A percentile compares a stretch with the other conserved stretches of the same genome.
Evolutionary conservation across 257 asterid genomes (phyloP).

Genomic region (Ocimum tenuiflorum): DNA sequence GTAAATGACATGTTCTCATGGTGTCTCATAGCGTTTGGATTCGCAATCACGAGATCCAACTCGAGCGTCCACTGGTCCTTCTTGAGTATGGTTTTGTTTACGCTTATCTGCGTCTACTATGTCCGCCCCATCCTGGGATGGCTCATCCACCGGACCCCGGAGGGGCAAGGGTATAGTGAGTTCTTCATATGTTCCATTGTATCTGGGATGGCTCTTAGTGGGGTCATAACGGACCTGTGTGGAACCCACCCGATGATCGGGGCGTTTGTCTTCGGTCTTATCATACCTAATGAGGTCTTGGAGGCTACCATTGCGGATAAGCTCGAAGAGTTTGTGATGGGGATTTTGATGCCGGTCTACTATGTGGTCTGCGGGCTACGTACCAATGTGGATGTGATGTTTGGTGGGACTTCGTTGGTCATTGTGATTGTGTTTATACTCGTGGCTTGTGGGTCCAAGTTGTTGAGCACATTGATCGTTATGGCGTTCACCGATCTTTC

Average conservation of each 20-base stretch:
- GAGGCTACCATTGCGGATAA: conserved; percentile 56
- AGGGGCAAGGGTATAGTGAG: conserved; percentile 84
- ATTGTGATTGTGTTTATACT: conserved; percentile 26
- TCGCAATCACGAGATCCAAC: conserved; percentile 31
- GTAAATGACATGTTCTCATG: conserved; percentile 56
- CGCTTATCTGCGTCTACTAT: conserved; percentile 36
- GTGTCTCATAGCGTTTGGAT: conserved; percentile 51
- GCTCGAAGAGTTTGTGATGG: conserved; percentile 71
- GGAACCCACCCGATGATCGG: conserved; percentile 97
- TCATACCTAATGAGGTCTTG: conserved; percentile 64
- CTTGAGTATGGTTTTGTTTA: conserved; percentile 33
- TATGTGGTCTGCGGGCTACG: conserved; percentile 73
- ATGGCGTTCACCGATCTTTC: conserved; percentile 33
- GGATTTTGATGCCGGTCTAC: conserved; percentile 73
- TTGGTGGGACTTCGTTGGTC: conserved; percentile 9
- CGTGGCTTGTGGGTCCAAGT: conserved; percentile 38
- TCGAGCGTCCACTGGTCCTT: conserved; percentile 34
- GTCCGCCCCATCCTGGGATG: conserved; percentile 60
- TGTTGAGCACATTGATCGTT: conserved; percentile 34
- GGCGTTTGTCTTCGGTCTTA: conserved; percentile 68
- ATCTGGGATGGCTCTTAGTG: conserved; percentile 41
- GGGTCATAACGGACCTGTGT: conserved; percentile 49
- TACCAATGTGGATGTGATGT: conserved; percentile 34
- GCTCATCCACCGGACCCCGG: conserved; percentile 55
- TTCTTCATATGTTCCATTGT: conserved; percentile 62